phyloP scores from a whole-genome alignment of 176 grass and related monocot species.

The Cenchrus purpureus region DNA sequence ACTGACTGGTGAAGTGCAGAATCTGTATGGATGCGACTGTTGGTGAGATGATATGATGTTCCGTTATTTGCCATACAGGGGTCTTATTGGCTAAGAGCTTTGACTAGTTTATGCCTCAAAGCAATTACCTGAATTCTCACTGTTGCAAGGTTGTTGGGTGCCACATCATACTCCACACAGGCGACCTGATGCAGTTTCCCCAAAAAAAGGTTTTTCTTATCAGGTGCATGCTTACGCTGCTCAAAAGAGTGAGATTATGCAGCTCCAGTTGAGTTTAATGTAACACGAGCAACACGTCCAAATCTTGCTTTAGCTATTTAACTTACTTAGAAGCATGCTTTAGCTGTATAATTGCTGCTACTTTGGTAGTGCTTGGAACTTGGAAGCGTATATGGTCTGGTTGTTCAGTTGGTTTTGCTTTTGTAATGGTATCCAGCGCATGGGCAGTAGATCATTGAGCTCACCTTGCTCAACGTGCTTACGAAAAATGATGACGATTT shows the following conservation, averaged over 20 bases:
- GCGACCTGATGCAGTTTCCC: conserved; percentile 8
- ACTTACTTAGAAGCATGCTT: not conserved
- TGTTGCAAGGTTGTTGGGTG: conserved; percentile 10
- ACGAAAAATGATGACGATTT: conserved; percentile 1
- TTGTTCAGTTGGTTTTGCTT: conserved; percentile 38
- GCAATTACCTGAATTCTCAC: conserved; percentile 14
- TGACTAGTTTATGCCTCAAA: conserved; percentile 14
- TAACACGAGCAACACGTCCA: conserved; percentile 21
- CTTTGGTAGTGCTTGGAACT: conserved; percentile 8
- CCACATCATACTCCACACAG: conserved; percentile 50
- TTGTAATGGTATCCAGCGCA: conserved; percentile 56
- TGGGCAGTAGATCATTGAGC: not conserved
- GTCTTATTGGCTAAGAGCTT: not conserved
- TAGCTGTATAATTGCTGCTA: conserved; percentile 13
- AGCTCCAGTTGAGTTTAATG: conserved; percentile 19
- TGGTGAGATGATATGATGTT: not conserved
- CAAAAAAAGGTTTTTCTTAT: not conserved
- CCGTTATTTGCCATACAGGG: not conserved
- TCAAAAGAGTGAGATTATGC: conserved; percentile 4
- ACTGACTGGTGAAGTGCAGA: conserved; percentile 27
- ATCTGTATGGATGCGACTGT: conserved; percentile 29
- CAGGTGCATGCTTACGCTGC: conserved; percentile 46
- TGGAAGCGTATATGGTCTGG: not conserved
- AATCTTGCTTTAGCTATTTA: conserved; percentile 11
- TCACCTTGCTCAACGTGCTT: conserved; percentile 27